A percentile compares a stretch with the other conserved stretches of the same genome.
Conservation (phyloP, 2,329 filamentous ascomycete genomes). For the Ceratocystiopsis sp. region DNA sequence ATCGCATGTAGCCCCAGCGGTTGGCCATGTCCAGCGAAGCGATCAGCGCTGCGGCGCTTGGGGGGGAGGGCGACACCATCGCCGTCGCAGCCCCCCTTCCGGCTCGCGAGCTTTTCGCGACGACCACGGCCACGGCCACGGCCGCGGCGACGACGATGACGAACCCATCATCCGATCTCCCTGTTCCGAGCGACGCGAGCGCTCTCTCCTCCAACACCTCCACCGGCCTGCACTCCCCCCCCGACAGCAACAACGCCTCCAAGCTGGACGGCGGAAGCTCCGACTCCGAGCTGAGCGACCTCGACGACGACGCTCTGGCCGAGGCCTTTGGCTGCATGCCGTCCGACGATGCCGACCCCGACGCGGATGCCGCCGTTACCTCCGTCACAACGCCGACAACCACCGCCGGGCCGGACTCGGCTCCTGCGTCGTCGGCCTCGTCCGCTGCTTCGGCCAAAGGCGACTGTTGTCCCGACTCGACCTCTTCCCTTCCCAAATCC, state of each 20-base stretch:
- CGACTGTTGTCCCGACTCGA: too few relatives aligned
- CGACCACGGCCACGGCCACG: constrained; percentile 2
- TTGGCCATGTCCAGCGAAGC: constrained; percentile 37
- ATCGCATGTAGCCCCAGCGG: constrained; percentile 13
- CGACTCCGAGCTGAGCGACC: constrained; percentile 49
- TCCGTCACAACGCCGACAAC: constrained; percentile 6
- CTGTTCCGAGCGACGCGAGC: neutral
- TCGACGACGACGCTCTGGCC: constrained; percentile 40
- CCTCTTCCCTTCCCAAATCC: too few relatives aligned
- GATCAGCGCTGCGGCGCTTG: constrained; percentile 30
- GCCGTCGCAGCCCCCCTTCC: constrained; percentile 9
- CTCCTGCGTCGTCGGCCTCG: neutral
- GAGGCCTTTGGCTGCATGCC: constrained; percentile 15
- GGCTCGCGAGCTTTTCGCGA: neutral
- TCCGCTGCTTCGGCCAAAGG: neutral
- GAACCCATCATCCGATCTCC: neutral
- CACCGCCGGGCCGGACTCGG: neutral
- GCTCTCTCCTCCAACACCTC: constrained; percentile 6
- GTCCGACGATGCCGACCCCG: constrained; percentile 7
- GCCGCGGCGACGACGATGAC: constrained; percentile 2
- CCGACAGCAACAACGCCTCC: constrained; percentile 43
- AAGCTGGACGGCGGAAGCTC: constrained; percentile 36
- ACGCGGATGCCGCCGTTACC: constrained; percentile 8
- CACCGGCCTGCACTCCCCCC: constrained; percentile 42
- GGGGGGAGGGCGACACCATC: constrained; percentile 16